phyloP scores from a whole-genome alignment of 2,329 filamentous ascomycete genomes.

The Monilinia aucupariae region DNA sequence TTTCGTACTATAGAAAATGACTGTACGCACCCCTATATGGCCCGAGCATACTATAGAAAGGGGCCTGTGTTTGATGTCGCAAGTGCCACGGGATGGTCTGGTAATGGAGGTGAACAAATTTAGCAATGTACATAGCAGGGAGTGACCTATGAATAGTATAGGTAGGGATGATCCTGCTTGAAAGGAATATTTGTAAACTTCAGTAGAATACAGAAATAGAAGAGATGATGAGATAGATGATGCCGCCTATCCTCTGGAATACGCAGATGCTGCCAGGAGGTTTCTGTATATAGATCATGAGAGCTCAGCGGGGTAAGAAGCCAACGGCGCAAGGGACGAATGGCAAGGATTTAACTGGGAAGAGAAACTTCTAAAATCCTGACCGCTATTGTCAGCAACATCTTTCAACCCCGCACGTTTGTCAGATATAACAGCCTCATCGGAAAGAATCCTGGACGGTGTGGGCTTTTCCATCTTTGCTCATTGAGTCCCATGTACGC shows the following conservation, averaged over 20 bases:
- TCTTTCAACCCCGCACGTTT: background rate
- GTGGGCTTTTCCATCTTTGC: background rate
- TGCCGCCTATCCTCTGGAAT: background rate
- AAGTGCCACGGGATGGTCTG: accelerated
- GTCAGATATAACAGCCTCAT: background rate
- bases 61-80: background rate
- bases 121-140: background rate
- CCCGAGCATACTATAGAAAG: no score
- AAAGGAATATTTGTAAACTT: background rate
- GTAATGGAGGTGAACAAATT: background rate
- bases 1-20: no score
- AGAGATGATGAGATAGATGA: background rate
- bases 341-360: background rate
- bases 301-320: background rate
- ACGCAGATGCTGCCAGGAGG: background rate
- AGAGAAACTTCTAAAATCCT: background rate
- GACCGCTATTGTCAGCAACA: background rate
- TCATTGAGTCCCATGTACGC: background rate
- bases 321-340: no score
- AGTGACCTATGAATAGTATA: background rate
- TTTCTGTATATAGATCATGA: background rate
- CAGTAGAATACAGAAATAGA: background rate
- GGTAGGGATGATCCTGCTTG: no score
- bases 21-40: background rate
- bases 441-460: background rate